Evolutionary conservation across 2,329 filamentous ascomycete species (phyloP).

Genomic region (Neonectria neomacrospora): DNA sequence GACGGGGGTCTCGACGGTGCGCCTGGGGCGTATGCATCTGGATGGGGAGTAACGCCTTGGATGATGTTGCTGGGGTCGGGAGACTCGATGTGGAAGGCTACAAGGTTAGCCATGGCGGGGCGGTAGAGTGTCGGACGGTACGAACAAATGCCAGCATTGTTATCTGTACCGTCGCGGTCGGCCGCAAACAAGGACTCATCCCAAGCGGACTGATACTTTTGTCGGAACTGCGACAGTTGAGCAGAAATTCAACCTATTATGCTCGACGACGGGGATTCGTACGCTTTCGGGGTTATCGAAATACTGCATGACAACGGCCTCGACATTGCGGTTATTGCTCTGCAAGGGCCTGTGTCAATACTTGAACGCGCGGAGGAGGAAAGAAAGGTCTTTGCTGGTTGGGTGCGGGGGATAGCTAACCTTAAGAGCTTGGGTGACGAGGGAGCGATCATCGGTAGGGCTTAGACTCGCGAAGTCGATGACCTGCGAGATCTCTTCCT

Average conservation of each 20-base stretch:
- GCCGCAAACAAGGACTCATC: conserved; percentile 64
- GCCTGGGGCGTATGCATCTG: conserved; percentile 54
- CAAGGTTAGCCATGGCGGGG: conserved; percentile 37
- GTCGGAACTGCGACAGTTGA: conserved; percentile 53
- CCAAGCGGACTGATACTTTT: conserved; percentile 62
- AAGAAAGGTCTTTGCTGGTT: neutral
- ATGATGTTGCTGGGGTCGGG: conserved; percentile 58
- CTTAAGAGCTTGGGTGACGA: conserved; percentile 57
- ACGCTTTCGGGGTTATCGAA: conserved; percentile 59
- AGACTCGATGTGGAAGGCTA: conserved; percentile 68
- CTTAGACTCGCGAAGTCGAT: conserved; percentile 56
- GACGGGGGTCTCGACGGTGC: conserved; percentile 72
- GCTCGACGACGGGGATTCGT: conserved; percentile 23
- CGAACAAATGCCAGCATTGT: conserved; percentile 59
- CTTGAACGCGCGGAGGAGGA: neutral
- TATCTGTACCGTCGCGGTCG: conserved; percentile 61
- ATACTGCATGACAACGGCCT: conserved; percentile 63
- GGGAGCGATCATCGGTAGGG: conserved; percentile 49
- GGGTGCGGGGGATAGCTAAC: conserved; percentile 40
- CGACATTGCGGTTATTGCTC: conserved; percentile 58
- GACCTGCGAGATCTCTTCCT: conserved; percentile 53
- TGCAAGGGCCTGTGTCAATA: conserved; percentile 28
- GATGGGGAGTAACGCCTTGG: conserved; percentile 56
- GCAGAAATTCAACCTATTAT: conserved; percentile 19
- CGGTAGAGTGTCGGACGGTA: conserved; percentile 3